Evolutionary conservation across 2,329 filamentous ascomycete species (phyloP).

Genomic region (Colletotrichum sp.): DNA sequence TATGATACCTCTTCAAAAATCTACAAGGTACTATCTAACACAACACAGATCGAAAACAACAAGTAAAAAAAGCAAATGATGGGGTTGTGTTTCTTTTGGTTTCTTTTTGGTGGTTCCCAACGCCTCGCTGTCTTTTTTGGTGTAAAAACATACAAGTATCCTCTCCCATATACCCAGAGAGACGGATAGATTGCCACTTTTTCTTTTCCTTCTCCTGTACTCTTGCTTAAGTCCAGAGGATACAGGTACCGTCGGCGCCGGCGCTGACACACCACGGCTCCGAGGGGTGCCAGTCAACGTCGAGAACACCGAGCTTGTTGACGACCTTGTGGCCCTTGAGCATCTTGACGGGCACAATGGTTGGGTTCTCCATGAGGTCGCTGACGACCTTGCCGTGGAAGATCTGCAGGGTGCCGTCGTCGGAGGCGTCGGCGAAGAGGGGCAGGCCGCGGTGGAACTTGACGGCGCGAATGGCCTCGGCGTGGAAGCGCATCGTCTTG

Average conservation of each 20-base stretch:
- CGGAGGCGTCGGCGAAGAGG: conserved; percentile 92
- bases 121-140: conserved; percentile 19
- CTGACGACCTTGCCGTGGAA: conserved; percentile 97
- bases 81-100: neutral
- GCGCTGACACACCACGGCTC: conserved; percentile 96
- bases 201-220: neutral
- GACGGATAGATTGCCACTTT: neutral
- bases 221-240: conserved; percentile 75
- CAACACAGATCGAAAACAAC: neutral
- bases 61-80: neutral
- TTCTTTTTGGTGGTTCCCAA: conserved; percentile 19
- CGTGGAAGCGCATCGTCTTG: conserved; percentile 95
- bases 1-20: conserved; percentile 3
- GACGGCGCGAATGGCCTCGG: conserved; percentile 88
- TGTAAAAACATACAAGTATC: conserved; percentile 13
- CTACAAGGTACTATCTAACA: neutral
- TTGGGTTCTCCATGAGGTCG: conserved; percentile 95
- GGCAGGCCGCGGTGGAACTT: conserved; percentile 84
- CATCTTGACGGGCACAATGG: conserved; percentile 95
- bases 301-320: conserved; percentile 86
- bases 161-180: neutral
- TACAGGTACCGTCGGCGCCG: conserved; percentile 90
- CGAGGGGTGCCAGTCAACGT: conserved; percentile 93
- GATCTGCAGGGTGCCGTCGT: conserved; percentile 92
- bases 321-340: conserved; percentile 88